phyloP scores from a whole-genome alignment of 2,329 filamentous ascomycete genomes.

The Onygenales sp. region DNA sequence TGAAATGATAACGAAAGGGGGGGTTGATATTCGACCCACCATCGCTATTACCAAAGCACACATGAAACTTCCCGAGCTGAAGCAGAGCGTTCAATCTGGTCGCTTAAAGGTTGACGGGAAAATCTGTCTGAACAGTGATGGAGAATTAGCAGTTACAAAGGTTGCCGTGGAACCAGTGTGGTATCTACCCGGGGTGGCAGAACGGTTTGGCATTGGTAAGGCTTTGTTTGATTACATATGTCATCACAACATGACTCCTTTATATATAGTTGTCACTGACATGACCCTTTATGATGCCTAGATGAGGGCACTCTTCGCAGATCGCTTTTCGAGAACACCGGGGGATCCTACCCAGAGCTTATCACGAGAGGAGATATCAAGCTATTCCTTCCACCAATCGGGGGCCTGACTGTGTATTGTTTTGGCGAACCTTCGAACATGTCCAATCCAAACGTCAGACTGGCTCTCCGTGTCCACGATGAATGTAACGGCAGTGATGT shows the following conservation, averaged over 20 bases:
- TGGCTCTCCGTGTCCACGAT: slow-evolving; percentile 78
- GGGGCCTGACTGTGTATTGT: slow-evolving; percentile 90
- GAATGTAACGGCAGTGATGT: slow-evolving; percentile 96
- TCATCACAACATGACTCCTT: neutral
- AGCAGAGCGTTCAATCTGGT: slow-evolving; percentile 73
- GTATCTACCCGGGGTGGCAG: slow-evolving; percentile 80
- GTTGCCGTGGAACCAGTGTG: slow-evolving; percentile 92
- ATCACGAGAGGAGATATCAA: slow-evolving; percentile 95
- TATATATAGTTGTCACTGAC: neutral
- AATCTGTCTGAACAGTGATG: slow-evolving; percentile 74
- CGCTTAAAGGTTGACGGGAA: slow-evolving; percentile 73
- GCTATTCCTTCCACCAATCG: slow-evolving; percentile 89
- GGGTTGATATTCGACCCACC: slow-evolving; percentile 74
- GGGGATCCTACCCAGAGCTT: slow-evolving; percentile 90
- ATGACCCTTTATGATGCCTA: slow-evolving; percentile 16
- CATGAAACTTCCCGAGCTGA: slow-evolving; percentile 93
- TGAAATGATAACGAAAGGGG: slow-evolving; percentile 65
- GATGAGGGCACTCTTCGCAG: slow-evolving; percentile 81
- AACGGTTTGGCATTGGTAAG: slow-evolving; percentile 79
- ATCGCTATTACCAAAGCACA: slow-evolving; percentile 88
- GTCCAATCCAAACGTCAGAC: slow-evolving; percentile 69
- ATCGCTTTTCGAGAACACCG: slow-evolving; percentile 87
- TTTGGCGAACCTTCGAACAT: slow-evolving; percentile 94
- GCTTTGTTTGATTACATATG: slow-evolving; percentile 2
- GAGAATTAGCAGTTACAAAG: slow-evolving; percentile 89